A percentile compares a stretch with the other conserved stretches of the same genome.
Conservation (phyloP, 352 stramenopile genomes). For the Pythium phragmiticola region DNA sequence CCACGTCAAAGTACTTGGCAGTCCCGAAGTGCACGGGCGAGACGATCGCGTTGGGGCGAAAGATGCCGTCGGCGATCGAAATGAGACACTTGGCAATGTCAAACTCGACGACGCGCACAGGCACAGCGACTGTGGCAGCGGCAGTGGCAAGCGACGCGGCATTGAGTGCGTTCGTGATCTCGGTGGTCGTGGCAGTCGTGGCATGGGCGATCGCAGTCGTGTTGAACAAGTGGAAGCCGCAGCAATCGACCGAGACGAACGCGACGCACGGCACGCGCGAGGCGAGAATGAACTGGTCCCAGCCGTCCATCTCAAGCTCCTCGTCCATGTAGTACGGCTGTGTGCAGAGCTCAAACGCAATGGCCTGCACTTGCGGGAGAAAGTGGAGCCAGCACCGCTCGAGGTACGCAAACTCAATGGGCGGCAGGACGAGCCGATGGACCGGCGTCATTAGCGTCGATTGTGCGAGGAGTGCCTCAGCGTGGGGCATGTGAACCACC, state of each 20-base stretch:
- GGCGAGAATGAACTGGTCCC: slow-evolving; percentile 23
- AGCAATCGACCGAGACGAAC: slow-evolving; percentile 38
- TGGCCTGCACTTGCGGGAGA: slow-evolving; percentile 52
- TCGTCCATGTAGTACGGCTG: slow-evolving; percentile 47
- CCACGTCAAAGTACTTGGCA: slow-evolving; percentile 39
- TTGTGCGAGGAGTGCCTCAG: slow-evolving; percentile 22
- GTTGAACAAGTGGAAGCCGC: slow-evolving; percentile 55
- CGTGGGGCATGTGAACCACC: slow-evolving; percentile 6
- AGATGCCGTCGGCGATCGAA: slow-evolving; percentile 46
- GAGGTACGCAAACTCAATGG: slow-evolving; percentile 35
- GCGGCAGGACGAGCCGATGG: slow-evolving; percentile 36
- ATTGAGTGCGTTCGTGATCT: not conserved
- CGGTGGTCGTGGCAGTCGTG: not conserved
- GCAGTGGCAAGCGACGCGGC: not conserved
- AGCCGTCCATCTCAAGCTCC: slow-evolving; percentile 44
- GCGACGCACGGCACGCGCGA: slow-evolving; percentile 34
- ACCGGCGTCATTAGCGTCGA: slow-evolving; percentile 45
- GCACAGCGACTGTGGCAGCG: slow-evolving; percentile 6
- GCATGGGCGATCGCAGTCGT: slow-evolving; percentile 19
- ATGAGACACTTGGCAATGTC: slow-evolving; percentile 50
- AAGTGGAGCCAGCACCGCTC: slow-evolving; percentile 62
- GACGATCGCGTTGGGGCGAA: slow-evolving; percentile 46
- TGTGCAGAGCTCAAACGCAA: slow-evolving; percentile 60
- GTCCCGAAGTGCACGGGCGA: slow-evolving; percentile 41
- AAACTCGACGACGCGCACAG: slow-evolving; percentile 62